These are phyloP conservation scores for Keithomyces neogunnii DNA, from an alignment of 2,329 filamentous ascomycete species.

Conservation along the genomic window DNA sequence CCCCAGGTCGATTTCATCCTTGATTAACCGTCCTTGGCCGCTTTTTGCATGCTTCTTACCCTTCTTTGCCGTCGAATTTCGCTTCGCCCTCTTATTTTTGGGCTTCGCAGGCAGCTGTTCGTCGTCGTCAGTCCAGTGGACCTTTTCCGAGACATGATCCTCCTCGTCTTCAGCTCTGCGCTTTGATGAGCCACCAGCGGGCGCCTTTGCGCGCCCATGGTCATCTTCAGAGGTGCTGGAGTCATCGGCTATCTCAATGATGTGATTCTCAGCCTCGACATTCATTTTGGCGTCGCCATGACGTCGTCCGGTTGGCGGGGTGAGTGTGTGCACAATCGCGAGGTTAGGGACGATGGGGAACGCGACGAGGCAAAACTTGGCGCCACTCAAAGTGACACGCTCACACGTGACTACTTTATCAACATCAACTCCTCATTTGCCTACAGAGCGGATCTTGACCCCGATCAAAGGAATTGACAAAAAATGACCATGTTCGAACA, in stretches of 20 bases:
- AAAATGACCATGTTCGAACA: no score
- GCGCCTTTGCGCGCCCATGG: slow-evolving; percentile 3
- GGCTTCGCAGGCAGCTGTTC: slow-evolving; percentile 49
- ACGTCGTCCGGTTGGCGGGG: neutral
- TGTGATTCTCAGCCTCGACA: slow-evolving; percentile 1
- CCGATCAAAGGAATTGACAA: no score
- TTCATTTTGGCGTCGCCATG: slow-evolving; percentile 7
- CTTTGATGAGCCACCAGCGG: slow-evolving; percentile 18
- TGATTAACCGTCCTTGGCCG: slow-evolving; percentile 27
- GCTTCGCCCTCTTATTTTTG: slow-evolving; percentile 28
- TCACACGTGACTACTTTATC: neutral
- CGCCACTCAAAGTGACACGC: neutral
- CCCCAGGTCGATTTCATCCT: slow-evolving; percentile 39
- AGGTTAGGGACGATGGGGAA: neutral
- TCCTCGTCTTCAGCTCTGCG: slow-evolving; percentile 25
- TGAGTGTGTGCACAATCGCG: neutral
- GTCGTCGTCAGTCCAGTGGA: slow-evolving; percentile 51
- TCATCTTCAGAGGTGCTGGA: slow-evolving; percentile 13
- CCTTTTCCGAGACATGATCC: slow-evolving; percentile 30
- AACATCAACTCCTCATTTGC: neutral
- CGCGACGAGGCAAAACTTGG: neutral
- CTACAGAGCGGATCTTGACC: no score
- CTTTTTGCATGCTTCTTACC: slow-evolving; percentile 16
- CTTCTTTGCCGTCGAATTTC: slow-evolving; percentile 21
- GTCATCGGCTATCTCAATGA: slow-evolving; percentile 20